phyloP scores from a whole-genome alignment of 768 basidiomycete genomes.

The Piloderma croceum region DNA sequence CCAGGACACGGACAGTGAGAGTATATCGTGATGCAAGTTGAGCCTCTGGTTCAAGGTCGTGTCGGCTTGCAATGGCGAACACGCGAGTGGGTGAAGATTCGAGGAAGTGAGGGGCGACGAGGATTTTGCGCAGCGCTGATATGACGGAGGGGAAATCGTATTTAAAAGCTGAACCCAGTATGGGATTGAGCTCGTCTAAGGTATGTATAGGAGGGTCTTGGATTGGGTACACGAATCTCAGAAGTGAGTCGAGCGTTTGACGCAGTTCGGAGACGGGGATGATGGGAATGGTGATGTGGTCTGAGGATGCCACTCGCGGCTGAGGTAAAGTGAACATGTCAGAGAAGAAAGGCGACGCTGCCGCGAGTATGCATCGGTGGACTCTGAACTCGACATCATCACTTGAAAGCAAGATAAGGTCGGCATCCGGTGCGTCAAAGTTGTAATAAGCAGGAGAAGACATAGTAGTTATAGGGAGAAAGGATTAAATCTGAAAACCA shows the following conservation, averaged over 20 bases:
- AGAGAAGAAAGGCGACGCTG: slow-evolving; percentile 62
- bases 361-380: slow-evolving; percentile 56
- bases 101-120: slow-evolving; percentile 48
- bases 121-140: slow-evolving; percentile 42
- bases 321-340: slow-evolving; percentile 69
- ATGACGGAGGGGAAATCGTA: slow-evolving; percentile 53
- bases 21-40: slow-evolving; percentile 55
- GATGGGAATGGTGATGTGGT: slow-evolving; percentile 30
- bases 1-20: slow-evolving; percentile 46
- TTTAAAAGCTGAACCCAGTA: slow-evolving; percentile 54
- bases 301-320: slow-evolving; percentile 19
- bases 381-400: slow-evolving; percentile 47
- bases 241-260: slow-evolving; percentile 40
- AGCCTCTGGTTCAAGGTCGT: slow-evolving; percentile 59
- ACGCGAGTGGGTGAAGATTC: slow-evolving; percentile 49
- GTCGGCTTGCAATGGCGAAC: slow-evolving; percentile 66
- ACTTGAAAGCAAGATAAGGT: slow-evolving; percentile 46
- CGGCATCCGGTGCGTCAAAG: slow-evolving; percentile 45
- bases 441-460: slow-evolving; percentile 22
- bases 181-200: slow-evolving; percentile 47
- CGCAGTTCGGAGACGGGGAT: slow-evolving; percentile 53
- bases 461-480: slow-evolving; percentile 8
- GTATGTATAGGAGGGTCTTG: slow-evolving; percentile 46
- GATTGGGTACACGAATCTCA: slow-evolving; percentile 60
- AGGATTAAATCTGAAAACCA: too few relatives aligned